Percentiles rank a stretch among this genome's conserved stretches.
Conservation (phyloP, 257 asterid genomes). For the Haberlea rhodopensis region DNA sequence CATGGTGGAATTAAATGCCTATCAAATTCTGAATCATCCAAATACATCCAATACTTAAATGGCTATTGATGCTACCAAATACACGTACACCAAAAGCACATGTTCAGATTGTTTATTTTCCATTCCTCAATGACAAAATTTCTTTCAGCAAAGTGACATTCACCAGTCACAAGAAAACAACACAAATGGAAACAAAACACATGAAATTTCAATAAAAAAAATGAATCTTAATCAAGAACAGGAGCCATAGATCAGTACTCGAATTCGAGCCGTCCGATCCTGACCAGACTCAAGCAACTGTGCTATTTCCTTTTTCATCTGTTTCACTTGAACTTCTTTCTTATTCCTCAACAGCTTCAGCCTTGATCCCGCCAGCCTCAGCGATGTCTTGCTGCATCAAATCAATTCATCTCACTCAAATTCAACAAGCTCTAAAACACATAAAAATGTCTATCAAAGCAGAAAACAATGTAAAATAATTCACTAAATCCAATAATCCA, state of each 20-base stretch:
- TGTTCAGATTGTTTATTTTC: neutral
- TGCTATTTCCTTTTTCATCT: slow-evolving; percentile 76
- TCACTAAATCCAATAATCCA: neutral
- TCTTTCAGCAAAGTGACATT: neutral
- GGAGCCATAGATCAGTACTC: slow-evolving; percentile 41
- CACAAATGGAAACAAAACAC: neutral
- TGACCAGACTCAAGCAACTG: slow-evolving; percentile 81
- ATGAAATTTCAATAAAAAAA: neutral
- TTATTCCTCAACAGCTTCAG: slow-evolving; percentile 77
- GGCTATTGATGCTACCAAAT: no score
- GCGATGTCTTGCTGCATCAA: slow-evolving; percentile 69
- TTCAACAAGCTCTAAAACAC: slow-evolving; percentile 2
- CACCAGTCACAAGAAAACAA: neutral
- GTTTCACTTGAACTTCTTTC: slow-evolving; percentile 75
- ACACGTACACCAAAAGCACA: no score
- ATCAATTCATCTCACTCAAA: slow-evolving; percentile 18
- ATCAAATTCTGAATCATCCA: no score
- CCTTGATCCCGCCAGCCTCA: slow-evolving; percentile 71
- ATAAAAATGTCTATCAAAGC: neutral
- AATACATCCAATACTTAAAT: no score
- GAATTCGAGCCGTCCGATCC: slow-evolving; percentile 75
- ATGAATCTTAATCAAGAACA: neutral
- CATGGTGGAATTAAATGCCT: neutral
- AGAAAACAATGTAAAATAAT: slow-evolving; percentile 8
- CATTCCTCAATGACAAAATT: neutral